Base-by-base conservation (phyloP, 768 basidiomycete genomes). In the Suillus subalutaceus region DNA sequence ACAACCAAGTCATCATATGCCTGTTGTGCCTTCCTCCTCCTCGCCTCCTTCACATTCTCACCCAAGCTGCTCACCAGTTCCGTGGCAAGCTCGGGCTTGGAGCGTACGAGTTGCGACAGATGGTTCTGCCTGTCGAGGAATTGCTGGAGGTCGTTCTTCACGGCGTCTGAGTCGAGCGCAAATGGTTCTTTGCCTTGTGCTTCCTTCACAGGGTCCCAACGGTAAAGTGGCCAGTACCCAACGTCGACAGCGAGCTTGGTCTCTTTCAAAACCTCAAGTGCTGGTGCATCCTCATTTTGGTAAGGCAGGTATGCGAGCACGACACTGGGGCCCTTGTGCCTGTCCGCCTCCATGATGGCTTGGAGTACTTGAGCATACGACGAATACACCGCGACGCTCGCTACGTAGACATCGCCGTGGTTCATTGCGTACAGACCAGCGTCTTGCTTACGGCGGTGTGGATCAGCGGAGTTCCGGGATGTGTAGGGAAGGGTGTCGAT, bases 371-470 rank as follows among this genome's bases (percentile, higher is more conserved):
- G 97, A 0, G 91, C 85, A 76, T 99, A 99, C 20, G 96, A 97
- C 35, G 95, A 93, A 80, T 97, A 99, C 66, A 98, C 90, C 5
- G 97, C 97, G 43, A 97, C 86, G 72, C 93, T 95, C 10, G 96
- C 96, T 64, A 97, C 97, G 75, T 93, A 99, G 66, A 96, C 94
- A 74, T 96, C 92, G 13, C 97, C 97, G 76, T 97, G 92, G 80
- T 97, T 99, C 92, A 99, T 96, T 32, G 97, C 97, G 73, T 99
- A 99, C 60, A 99, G 82, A 3, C 97, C 97, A 61, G 96, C 92
- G 77, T 99, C 97, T 73, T 95, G 96, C 80, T 98, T 98, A 65
- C 95, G 85, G 66, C 93, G 88, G 67, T 85, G 83, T 12, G 87
- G 89, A 70, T 91, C 92, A 6, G 79, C 83, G 32, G 83, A 77